Evolutionary conservation across 2,329 filamentous ascomycete species (phyloP).

Genomic region (Trichoderma sp.): DNA sequence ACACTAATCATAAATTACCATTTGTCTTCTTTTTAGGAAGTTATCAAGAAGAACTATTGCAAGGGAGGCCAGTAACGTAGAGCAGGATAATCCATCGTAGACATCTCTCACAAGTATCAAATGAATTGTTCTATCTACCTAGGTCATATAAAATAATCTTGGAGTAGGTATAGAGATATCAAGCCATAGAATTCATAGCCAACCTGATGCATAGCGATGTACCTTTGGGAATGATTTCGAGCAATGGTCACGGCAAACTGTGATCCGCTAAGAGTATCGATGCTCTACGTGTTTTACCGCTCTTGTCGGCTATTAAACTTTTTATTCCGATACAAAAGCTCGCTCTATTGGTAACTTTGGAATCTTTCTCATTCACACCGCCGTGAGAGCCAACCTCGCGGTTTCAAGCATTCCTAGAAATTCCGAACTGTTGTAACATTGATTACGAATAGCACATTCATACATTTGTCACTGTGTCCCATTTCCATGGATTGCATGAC

Average conservation of each 20-base stretch:
- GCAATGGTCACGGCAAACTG: constrained; percentile 1
- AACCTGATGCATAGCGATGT: background rate
- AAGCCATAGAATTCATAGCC: background rate
- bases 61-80: background rate
- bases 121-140: background rate
- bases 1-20: background rate
- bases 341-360: background rate
- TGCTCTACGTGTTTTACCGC: background rate
- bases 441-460: too few relatives aligned
- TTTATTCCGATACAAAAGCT: background rate
- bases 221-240: background rate
- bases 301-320: background rate
- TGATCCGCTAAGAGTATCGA: background rate
- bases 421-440: background rate
- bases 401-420: background rate
- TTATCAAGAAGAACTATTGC: background rate
- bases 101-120: background rate
- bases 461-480: too few relatives aligned
- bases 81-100: background rate
- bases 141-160: background rate
- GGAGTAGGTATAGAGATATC: background rate
- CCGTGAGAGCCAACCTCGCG: background rate
- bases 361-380: background rate
- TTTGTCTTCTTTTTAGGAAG: too few relatives aligned
- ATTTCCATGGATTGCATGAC: too few relatives aligned